A percentile compares a stretch with the other conserved stretches of the same genome.
phyloP scores from a whole-genome alignment of 1,284 basidiomycete genomes.

The Puccinia polysora region DNA sequence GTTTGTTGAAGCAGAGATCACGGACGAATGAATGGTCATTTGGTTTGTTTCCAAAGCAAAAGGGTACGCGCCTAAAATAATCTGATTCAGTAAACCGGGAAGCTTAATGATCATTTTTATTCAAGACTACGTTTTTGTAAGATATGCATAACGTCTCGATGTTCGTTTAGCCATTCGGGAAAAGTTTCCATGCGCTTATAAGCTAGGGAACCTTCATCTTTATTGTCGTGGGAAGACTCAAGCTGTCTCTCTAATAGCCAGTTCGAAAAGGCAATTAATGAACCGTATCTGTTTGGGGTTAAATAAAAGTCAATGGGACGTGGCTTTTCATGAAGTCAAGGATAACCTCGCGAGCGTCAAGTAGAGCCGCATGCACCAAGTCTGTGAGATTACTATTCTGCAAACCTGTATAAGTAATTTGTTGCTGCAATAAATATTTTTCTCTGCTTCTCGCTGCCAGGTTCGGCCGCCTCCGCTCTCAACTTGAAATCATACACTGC shows the following conservation, averaged over 20 bases:
- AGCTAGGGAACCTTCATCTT: constrained; percentile 49
- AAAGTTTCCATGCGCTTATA: constrained; percentile 57
- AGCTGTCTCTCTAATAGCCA: constrained; percentile 71
- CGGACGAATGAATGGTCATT: too few relatives aligned
- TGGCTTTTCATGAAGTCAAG: too few relatives aligned
- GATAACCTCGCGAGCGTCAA: constrained; percentile 23
- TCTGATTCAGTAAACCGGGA: too few relatives aligned
- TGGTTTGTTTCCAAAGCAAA: too few relatives aligned
- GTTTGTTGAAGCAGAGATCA: not conserved
- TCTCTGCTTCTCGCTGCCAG: constrained; percentile 68
- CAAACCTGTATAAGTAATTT: constrained; percentile 76
- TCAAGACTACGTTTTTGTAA: constrained; percentile 53
- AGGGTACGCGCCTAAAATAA: too few relatives aligned
- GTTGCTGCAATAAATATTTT: constrained; percentile 64
- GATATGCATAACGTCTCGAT: constrained; percentile 75
- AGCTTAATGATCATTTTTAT: too few relatives aligned
- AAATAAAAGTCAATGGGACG: too few relatives aligned
- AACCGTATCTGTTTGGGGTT: constrained; percentile 74
- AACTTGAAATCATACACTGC: constrained; percentile 66
- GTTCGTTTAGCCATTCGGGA: constrained; percentile 74
- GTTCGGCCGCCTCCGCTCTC: constrained; percentile 75
- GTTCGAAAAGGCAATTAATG: constrained; percentile 89
- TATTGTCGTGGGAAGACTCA: not conserved
- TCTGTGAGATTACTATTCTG: constrained; percentile 37
- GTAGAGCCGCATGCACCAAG: constrained; percentile 45